Conservation (phyloP, 2,329 filamentous ascomycete species). For the Dothideomycetidae sp. region DNA sequence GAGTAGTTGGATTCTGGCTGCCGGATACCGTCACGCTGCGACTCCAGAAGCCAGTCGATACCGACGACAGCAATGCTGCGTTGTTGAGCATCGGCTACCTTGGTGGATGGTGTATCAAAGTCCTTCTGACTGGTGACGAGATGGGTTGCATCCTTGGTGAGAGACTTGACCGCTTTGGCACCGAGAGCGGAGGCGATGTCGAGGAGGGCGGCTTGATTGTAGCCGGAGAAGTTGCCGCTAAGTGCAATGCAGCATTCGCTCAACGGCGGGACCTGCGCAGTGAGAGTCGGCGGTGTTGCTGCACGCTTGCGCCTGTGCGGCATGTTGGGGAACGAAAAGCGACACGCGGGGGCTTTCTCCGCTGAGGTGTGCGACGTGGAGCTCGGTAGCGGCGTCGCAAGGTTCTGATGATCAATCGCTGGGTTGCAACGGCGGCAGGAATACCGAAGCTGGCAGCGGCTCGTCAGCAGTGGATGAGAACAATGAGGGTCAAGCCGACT, state of each 20-base stretch:
- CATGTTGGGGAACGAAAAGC: no score
- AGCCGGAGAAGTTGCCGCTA: not conserved
- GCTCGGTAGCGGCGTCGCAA: no score
- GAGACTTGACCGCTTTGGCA: not conserved
- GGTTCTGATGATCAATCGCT: no score
- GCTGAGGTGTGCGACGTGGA: no score
- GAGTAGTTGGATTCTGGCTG: not conserved
- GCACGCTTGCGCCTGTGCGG: slow-evolving; percentile 6
- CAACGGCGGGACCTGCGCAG: not conserved
- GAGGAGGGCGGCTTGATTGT: not conserved
- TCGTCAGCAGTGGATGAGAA: no score
- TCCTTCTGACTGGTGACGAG: not conserved
- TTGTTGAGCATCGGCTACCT: not conserved
- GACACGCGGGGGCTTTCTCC: no score
- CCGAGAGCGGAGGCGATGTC: not conserved
- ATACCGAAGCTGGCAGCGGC: no score
- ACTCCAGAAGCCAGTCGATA: not conserved
- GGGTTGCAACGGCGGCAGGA: no score
- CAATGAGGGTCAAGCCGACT: no score
- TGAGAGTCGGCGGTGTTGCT: slow-evolving; percentile 1
- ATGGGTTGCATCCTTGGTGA: not conserved
- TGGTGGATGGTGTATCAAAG: not conserved
- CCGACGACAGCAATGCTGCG: not conserved
- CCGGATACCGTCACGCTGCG: not conserved
- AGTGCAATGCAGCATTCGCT: not conserved